Conservation (phyloP, 495 filamentous ascomycete genomes). For the Penicillium turbatum region DNA sequence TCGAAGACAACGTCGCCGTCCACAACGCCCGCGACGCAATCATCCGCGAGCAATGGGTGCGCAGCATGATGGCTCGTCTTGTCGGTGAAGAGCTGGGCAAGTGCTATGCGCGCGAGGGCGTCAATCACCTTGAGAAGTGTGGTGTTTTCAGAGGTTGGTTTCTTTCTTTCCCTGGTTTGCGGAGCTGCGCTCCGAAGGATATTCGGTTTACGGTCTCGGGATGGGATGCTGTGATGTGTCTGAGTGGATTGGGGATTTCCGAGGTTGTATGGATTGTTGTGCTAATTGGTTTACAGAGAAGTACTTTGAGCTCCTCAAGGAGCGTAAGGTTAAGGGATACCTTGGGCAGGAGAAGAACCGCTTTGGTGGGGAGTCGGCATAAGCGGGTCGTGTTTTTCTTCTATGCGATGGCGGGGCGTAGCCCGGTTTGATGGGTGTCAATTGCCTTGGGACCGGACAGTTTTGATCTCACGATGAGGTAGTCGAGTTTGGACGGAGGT, state of each 20-base stretch:
- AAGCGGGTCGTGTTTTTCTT: not conserved
- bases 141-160: slow-evolving; percentile 75
- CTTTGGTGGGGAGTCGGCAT: slow-evolving; percentile 32
- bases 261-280: not conserved
- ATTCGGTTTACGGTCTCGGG: not conserved
- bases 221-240: no score
- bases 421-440: slow-evolving; percentile 1
- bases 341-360: slow-evolving; percentile 91
- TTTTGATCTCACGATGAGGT: not conserved
- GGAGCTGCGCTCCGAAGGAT: not conserved
- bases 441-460: not conserved
- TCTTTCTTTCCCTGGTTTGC: not conserved
- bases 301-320: slow-evolving; percentile 85
- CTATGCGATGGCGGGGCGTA: slow-evolving; percentile 1
- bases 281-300: slow-evolving; percentile 56
- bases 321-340: slow-evolving; percentile 82
- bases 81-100: slow-evolving; percentile 92
- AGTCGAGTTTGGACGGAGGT: not conserved
- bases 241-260: not conserved
- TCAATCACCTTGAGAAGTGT: slow-evolving; percentile 98
- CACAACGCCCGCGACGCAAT: slow-evolving; percentile 94
- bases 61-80: slow-evolving; percentile 92
- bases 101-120: slow-evolving; percentile 90
- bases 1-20: slow-evolving; percentile 80
- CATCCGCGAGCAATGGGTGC: slow-evolving; percentile 95